Evolutionary conservation across 768 basidiomycete species (phyloP), one percentile per base, ranked within the genome.

Genomic region (Pleurotus cornucopiae): DNA sequence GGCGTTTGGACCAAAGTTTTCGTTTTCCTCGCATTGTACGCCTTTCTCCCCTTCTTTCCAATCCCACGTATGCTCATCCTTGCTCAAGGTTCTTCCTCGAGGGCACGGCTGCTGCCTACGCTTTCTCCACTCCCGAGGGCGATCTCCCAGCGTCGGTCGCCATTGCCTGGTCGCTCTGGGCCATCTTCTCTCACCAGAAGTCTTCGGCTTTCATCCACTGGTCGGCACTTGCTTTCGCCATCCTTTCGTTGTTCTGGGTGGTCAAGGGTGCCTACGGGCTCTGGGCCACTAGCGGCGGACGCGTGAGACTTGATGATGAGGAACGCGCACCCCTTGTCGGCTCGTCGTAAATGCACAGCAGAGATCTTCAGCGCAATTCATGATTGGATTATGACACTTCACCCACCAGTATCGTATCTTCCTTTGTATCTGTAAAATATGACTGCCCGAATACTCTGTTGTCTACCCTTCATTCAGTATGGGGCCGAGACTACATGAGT

Each of bases 1-100:
- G 92, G 94, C 40, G 73, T 94, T 56, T 94, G 91, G 87, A 95
- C 93, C 66, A 94, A 95, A 66, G 86, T 96, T 66, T 93, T 95
- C 62, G 96, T 94, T 57, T 94, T 97, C 84, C 84, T 98, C 25
- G 90, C 82, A 43, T 75, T 96, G 85, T 91, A 72, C 64, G 88
- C 74, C 4, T 0, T 25, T 5, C 23, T 25, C 1, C 23, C 23
- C 23, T 5, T 25, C 59, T 38, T 62, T 56, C 14, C 48, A 40
- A 30, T 16, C 54, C 18, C 39, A 37, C 39, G 26, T 21, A 57
- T 14, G 41, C 48, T 40, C 14, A 60, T 37, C 60, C 48, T 54
- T 26, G 30, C 2, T 49, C 40, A 40, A 89, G 88, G 58, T 85
- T 96, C 77, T 95, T 95, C 86, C 86, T 95, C 59, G 92, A 95